Conservation (phyloP, 2,329 filamentous ascomycete genomes). For the Phoma sp. region DNA sequence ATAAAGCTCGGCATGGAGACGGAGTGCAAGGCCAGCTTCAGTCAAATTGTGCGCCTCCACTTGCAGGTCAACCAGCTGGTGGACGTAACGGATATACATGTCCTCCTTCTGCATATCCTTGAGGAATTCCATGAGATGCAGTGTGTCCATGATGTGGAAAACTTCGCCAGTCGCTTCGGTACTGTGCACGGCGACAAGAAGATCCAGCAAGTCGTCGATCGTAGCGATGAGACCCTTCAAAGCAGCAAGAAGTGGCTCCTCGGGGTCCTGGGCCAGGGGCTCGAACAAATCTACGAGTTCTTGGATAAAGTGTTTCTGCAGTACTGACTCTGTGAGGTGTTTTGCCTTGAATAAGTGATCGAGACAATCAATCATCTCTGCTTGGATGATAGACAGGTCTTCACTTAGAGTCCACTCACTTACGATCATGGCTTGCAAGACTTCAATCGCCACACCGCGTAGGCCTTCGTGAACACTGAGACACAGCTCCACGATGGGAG, state of each 20-base stretch:
- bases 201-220: conserved; percentile 87
- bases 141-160: conserved; percentile 82
- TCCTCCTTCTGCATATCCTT: conserved; percentile 97
- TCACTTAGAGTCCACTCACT: conserved; percentile 97
- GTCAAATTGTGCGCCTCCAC: conserved; percentile 77
- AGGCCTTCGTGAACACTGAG: conserved; percentile 94
- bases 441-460: conserved; percentile 86
- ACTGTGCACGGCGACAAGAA: conserved; percentile 87
- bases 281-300: conserved; percentile 85
- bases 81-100: conserved; percentile 94
- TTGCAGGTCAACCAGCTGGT: conserved; percentile 84
- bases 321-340: conserved; percentile 82
- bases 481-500: conserved; percentile 90
- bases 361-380: conserved; percentile 93
- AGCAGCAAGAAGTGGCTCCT: conserved; percentile 77
- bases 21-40: conserved; percentile 86
- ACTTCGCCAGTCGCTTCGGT: conserved; percentile 76
- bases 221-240: conserved; percentile 81
- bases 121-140: conserved; percentile 93
- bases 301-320: conserved; percentile 90
- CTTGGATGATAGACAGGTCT: conserved; percentile 88
- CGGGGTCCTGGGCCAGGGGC: conserved; percentile 67
- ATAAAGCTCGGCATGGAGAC: conserved; percentile 90
- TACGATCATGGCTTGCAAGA: conserved; percentile 96
- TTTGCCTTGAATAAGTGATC: conserved; percentile 90